Evolutionary conservation across 140 eudicot species (phyloP).

Genomic region (Flaveria floridana): DNA sequence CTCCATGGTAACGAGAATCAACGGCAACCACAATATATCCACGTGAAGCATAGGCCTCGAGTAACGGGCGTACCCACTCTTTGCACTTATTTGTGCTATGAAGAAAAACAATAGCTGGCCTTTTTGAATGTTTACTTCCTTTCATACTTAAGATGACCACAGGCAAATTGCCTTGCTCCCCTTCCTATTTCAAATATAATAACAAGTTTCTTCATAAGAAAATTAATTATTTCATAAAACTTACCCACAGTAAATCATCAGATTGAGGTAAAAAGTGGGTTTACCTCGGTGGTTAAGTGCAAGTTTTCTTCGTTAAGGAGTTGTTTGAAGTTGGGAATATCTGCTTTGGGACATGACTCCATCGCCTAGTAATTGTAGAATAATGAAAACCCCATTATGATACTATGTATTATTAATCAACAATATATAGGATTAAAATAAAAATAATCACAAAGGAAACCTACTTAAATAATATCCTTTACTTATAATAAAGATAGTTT

Average conservation of each 20-base stretch:
- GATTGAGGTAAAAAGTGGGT: not conserved
- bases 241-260: not conserved
- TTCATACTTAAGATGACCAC: slow-evolving; percentile 73
- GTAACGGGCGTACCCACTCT: slow-evolving; percentile 90
- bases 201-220: slow-evolving; percentile 17
- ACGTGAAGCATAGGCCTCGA: slow-evolving; percentile 95
- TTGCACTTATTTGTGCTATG: slow-evolving; percentile 91
- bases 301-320: slow-evolving; percentile 78
- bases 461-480: too few relatives aligned
- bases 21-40: slow-evolving; percentile 82
- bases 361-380: slow-evolving; percentile 52
- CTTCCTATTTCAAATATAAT: slow-evolving; percentile 43
- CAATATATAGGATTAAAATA: too few relatives aligned
- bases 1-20: slow-evolving; percentile 99
- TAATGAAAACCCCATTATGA: too few relatives aligned
- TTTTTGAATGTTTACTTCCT: slow-evolving; percentile 44
- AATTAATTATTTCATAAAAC: not conserved
- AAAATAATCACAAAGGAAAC: too few relatives aligned
- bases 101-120: slow-evolving; percentile 77
- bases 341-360: slow-evolving; percentile 81
- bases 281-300: slow-evolving; percentile 84
- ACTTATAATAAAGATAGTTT: too few relatives aligned
- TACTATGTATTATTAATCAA: too few relatives aligned
- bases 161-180: slow-evolving; percentile 91
- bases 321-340: slow-evolving; percentile 62